Conservation (phyloP, 202 grass and related monocot genomes). For the Schoenoplectus tabernaemontani region DNA sequence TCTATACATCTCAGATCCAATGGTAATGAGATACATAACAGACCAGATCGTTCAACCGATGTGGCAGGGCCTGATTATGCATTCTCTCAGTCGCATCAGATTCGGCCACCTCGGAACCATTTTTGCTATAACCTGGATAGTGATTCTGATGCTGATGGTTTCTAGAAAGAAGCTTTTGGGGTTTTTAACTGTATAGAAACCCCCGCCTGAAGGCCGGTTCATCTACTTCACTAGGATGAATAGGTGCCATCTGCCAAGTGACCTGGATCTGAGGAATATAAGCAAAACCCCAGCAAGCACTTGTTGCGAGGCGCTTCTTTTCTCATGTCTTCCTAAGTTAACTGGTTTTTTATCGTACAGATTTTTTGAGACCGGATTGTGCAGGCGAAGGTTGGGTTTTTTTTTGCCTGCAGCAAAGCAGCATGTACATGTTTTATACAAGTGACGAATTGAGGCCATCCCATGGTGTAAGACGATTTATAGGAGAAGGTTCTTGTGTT, state of each 20-base stretch:
- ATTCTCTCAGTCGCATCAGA: constrained; percentile 77
- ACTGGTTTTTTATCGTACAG: constrained; percentile 18
- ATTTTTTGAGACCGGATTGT: constrained; percentile 17
- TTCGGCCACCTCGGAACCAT: constrained; percentile 46
- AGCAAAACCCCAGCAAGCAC: constrained; percentile 7
- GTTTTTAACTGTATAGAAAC: background rate
- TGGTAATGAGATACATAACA: constrained; percentile 33
- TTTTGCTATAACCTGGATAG: constrained; percentile 72
- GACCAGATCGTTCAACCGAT: constrained; percentile 26
- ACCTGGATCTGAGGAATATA: background rate
- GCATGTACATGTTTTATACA: constrained; percentile 20
- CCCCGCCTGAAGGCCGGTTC: background rate
- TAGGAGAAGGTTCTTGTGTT: background rate
- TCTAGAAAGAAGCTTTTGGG: background rate
- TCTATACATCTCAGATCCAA: constrained; percentile 46
- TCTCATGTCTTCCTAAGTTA: background rate
- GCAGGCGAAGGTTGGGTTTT: background rate
- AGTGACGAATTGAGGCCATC: background rate
- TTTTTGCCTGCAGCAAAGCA: constrained; percentile 15
- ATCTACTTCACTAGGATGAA: background rate
- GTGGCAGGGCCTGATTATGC: constrained; percentile 45
- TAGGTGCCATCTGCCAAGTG: constrained; percentile 1
- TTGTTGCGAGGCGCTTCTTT: constrained; percentile 2
- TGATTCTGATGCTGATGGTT: constrained; percentile 55
- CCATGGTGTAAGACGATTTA: constrained; percentile 13